Conservation (phyloP, 2,329 filamentous ascomycete genomes). For the Talaromyces amestolkiae region DNA sequence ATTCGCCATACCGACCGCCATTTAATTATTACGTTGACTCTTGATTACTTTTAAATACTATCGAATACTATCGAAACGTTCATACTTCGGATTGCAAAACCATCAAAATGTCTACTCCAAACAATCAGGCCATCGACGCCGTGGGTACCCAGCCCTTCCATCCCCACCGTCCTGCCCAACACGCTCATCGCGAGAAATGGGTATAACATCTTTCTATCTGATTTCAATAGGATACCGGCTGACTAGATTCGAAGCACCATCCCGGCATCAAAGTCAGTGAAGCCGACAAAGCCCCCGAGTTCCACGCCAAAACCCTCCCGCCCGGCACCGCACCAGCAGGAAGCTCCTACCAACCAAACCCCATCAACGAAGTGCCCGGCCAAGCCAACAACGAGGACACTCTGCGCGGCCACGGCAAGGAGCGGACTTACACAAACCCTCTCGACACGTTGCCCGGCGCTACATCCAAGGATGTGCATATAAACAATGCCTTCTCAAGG, state of each 20-base stretch:
- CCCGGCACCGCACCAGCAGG: constrained; percentile 61
- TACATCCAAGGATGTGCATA: constrained; percentile 54
- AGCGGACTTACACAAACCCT: constrained; percentile 43
- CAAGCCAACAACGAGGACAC: constrained; percentile 42
- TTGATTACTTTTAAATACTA: not conserved
- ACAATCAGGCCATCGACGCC: constrained; percentile 11
- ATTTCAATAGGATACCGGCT: not conserved
- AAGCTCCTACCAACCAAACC: constrained; percentile 50
- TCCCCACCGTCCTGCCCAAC: constrained; percentile 13
- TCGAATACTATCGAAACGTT: no score
- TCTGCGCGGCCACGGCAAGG: constrained; percentile 42
- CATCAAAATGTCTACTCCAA: constrained; percentile 6
- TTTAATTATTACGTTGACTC: not conserved
- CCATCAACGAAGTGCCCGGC: constrained; percentile 34
- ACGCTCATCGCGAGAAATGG: constrained; percentile 5
- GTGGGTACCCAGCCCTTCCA: constrained; percentile 16
- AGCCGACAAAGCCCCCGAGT: constrained; percentile 60
- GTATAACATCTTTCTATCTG: not conserved
- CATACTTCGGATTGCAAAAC: no score
- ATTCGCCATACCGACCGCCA: not conserved
- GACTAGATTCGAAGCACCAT: constrained; percentile 53
- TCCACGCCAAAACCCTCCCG: constrained; percentile 59
- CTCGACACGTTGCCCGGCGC: constrained; percentile 50
- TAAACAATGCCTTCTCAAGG: constrained; percentile 49
- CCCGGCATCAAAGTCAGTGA: constrained; percentile 58